Percentiles rank a stretch among this genome's conserved stretches.
These are phyloP conservation scores for Colletotrichum eleusines DNA, from an alignment of 2,329 filamentous ascomycete species.

Conservation along the genomic window DNA sequence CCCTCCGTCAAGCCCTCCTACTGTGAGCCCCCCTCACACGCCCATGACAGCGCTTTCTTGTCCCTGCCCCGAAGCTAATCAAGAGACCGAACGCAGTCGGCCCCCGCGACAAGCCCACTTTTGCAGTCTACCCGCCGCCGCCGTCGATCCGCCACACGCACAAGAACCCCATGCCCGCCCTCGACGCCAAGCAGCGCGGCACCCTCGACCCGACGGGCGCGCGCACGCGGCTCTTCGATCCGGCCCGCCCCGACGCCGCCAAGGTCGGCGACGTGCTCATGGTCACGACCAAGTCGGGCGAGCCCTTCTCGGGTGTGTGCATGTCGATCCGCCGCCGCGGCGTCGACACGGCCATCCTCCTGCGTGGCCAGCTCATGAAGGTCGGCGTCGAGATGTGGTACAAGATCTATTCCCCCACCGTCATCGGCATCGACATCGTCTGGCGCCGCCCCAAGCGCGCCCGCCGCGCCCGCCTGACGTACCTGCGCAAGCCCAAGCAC, in stretches of 20 bases:
- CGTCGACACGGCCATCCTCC: slow-evolving; percentile 86
- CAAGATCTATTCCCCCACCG: slow-evolving; percentile 92
- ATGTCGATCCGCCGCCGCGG: slow-evolving; percentile 89
- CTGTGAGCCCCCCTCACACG: slow-evolving; percentile 46
- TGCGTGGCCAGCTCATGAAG: slow-evolving; percentile 87
- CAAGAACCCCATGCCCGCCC: slow-evolving; percentile 75
- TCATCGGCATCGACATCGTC: slow-evolving; percentile 93
- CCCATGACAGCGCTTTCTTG: not conserved
- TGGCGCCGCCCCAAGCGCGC: slow-evolving; percentile 87
- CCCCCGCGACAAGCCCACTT: slow-evolving; percentile 40
- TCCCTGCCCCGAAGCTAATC: not conserved
- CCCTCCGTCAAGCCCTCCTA: slow-evolving; percentile 44
- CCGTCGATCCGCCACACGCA: slow-evolving; percentile 66
- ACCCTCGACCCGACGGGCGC: slow-evolving; percentile 87
- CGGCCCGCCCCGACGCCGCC: slow-evolving; percentile 80
- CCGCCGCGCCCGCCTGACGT: slow-evolving; percentile 88
- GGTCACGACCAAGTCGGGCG: slow-evolving; percentile 82
- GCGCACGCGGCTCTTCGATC: slow-evolving; percentile 84
- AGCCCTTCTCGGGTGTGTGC: slow-evolving; percentile 91
- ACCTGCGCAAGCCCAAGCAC: slow-evolving; percentile 89
- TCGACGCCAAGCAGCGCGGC: slow-evolving; percentile 77
- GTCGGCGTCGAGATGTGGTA: slow-evolving; percentile 97
- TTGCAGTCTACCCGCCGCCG: slow-evolving; percentile 58
- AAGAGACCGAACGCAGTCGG: not conserved
- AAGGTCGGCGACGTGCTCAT: slow-evolving; percentile 92